A percentile compares a stretch with the other conserved stretches of the same genome.
Evolutionary conservation across 2,329 filamentous ascomycete species (phyloP).

Genomic region (Meredithiella fracta): DNA sequence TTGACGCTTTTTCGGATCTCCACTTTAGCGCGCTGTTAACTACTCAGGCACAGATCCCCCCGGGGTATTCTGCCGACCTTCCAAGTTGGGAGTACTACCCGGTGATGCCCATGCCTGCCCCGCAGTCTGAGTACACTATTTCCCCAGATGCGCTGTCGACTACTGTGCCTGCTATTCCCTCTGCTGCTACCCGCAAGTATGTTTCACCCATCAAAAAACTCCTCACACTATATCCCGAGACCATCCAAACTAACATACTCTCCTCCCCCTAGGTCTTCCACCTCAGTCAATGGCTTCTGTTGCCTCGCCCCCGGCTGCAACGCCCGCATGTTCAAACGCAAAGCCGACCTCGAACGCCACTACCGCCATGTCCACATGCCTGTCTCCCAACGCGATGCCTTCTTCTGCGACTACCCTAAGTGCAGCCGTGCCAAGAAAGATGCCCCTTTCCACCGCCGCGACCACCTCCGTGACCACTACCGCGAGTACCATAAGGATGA

Average conservation of each 20-base stretch:
- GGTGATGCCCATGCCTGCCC: not conserved
- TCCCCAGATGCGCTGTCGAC: not conserved
- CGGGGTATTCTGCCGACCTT: not conserved
- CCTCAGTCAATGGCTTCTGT: conserved; percentile 12
- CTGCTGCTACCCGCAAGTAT: not conserved
- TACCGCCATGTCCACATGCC: conserved; percentile 31
- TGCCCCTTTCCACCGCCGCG: conserved; percentile 34
- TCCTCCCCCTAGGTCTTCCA: not conserved
- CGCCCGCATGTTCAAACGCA: conserved; percentile 31
- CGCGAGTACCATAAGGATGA: conserved; percentile 40
- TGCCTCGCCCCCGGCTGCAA: conserved; percentile 28
- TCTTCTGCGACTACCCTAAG: conserved; percentile 34
- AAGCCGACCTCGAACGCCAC: conserved; percentile 39
- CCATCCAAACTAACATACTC: not conserved
- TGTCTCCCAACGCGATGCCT: conserved; percentile 26
- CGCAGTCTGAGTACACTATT: not conserved
- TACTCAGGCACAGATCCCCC: not conserved
- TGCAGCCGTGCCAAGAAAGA: conserved; percentile 27
- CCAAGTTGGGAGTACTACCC: not conserved
- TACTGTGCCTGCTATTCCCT: not conserved
- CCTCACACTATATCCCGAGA: not conserved
- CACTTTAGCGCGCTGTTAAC: not conserved
- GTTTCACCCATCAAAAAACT: not conserved
- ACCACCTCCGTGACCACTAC: conserved; percentile 42
- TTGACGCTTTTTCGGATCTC: not conserved